A percentile compares a stretch with the other conserved stretches of the same genome.
Evolutionary conservation across 768 basidiomycete species (phyloP).

Genomic region (Leucogyrophana mollusca): DNA sequence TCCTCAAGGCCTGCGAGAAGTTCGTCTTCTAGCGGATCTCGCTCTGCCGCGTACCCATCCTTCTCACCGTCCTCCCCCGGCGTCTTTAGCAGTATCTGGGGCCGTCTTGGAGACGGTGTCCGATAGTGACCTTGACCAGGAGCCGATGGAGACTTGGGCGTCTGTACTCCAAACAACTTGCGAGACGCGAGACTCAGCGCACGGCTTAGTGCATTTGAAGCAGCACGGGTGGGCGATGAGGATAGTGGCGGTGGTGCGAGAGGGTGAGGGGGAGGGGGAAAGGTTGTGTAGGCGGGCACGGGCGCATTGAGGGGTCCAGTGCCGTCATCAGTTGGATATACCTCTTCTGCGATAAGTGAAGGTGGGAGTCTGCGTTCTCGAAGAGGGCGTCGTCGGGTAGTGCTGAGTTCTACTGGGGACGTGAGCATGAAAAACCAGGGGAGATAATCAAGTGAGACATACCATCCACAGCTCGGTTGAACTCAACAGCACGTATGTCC

Average conservation of each 20-base stretch:
- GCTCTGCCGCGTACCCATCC: conserved; percentile 22
- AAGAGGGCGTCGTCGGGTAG: conserved; percentile 56
- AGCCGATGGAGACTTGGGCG: conserved; percentile 35
- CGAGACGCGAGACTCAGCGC: conserved; percentile 80
- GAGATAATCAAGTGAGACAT: conserved; percentile 19
- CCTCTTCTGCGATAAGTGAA: conserved; percentile 49
- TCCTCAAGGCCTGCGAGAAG: conserved; percentile 83
- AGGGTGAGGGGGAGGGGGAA: conserved; percentile 67
- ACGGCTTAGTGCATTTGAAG: conserved; percentile 73
- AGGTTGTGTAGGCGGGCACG: conserved; percentile 37
- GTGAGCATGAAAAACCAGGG: conserved; percentile 10
- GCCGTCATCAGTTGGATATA: conserved; percentile 35
- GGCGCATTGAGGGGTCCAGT: conserved; percentile 21
- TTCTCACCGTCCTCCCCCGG: conserved; percentile 34
- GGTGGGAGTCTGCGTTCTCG: conserved; percentile 53
- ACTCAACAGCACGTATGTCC: conserved; percentile 86
- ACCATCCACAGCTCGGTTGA: conserved; percentile 92
- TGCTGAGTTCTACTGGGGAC: conserved; percentile 54
- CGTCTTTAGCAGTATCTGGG: conserved; percentile 46
- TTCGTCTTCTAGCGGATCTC: conserved; percentile 78
- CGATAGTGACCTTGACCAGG: conserved; percentile 37
- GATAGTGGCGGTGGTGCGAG: conserved; percentile 54
- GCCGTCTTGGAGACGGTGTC: conserved; percentile 53
- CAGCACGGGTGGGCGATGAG: conserved; percentile 65
- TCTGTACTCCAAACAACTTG: conserved; percentile 68